Conservation (phyloP, 2,329 filamentous ascomycete species). For the Bipolaris gigantea region DNA sequence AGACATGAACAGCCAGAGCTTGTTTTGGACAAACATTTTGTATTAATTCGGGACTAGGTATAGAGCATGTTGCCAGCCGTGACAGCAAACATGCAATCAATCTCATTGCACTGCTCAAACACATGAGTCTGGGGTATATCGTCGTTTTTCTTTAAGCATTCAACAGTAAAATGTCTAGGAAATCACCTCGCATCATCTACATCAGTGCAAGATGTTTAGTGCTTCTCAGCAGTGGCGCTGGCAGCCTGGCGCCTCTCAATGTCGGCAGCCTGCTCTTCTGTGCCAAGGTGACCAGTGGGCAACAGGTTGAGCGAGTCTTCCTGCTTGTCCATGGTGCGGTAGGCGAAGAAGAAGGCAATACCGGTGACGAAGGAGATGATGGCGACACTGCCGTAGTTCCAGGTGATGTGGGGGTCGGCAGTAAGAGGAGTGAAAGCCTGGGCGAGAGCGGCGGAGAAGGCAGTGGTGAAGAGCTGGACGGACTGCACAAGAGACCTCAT, state of each 20-base stretch:
- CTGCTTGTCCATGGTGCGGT: slow-evolving; percentile 38
- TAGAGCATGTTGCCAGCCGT: neutral
- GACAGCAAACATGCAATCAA: neutral
- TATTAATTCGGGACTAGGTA: slow-evolving; percentile 4
- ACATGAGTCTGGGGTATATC: slow-evolving; percentile 8
- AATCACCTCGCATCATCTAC: neutral
- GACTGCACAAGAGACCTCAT: slow-evolving; percentile 55
- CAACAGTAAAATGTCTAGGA: neutral
- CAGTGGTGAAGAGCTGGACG: slow-evolving; percentile 42
- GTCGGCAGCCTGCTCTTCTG: slow-evolving; percentile 30
- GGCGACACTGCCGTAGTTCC: slow-evolving; percentile 43
- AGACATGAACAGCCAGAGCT: neutral
- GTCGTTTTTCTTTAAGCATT: neutral
- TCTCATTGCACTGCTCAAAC: neutral
- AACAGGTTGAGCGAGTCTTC: slow-evolving; percentile 46
- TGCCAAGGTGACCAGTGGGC: slow-evolving; percentile 43
- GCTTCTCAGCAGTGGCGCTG: slow-evolving; percentile 20
- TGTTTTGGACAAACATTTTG: neutral
- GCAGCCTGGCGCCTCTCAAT: slow-evolving; percentile 33
- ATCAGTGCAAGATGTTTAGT: neutral
- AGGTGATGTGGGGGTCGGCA: slow-evolving; percentile 33
- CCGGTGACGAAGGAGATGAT: slow-evolving; percentile 42
- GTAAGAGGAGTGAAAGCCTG: slow-evolving; percentile 36
- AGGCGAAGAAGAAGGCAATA: slow-evolving; percentile 37
- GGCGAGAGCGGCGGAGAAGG: slow-evolving; percentile 37